phyloP scores from a whole-genome alignment of 2,329 filamentous ascomycete genomes.

The Paecilomyces niveus region DNA sequence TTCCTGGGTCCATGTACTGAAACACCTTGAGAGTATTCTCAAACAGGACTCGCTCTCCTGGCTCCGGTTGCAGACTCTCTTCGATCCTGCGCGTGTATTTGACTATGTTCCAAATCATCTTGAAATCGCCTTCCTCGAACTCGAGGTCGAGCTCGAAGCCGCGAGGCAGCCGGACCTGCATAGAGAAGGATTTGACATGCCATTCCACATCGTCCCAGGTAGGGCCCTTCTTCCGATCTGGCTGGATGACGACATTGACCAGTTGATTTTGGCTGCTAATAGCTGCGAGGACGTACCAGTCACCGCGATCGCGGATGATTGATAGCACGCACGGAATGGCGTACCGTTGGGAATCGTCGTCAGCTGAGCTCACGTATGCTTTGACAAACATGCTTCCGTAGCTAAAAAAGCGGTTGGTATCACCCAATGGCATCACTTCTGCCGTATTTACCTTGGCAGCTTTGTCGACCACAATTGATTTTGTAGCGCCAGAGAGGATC shows the following conservation, averaged over 20 bases:
- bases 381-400: conserved; percentile 73
- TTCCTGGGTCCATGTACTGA: conserved; percentile 70
- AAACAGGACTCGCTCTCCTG: conserved; percentile 64
- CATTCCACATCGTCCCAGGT: conserved; percentile 79
- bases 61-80: conserved; percentile 58
- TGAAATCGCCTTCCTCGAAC: conserved; percentile 69
- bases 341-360: conserved; percentile 60
- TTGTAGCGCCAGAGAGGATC: conserved; percentile 56
- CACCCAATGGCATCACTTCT: conserved; percentile 68
- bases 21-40: conserved; percentile 64
- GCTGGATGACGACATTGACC: conserved; percentile 67
- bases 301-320: conserved; percentile 61
- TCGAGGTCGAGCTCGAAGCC: conserved; percentile 67
- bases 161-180: conserved; percentile 65
- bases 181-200: conserved; percentile 59
- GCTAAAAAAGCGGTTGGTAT: conserved; percentile 65
- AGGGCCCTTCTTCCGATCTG: conserved; percentile 59
- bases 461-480: conserved; percentile 40
- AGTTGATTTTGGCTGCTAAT: conserved; percentile 74
- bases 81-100: conserved; percentile 77
- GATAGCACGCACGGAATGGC: conserved; percentile 69
- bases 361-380: conserved; percentile 65
- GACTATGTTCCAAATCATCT: conserved; percentile 72
- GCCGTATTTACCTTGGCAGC: conserved; percentile 46
- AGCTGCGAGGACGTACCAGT: conserved; percentile 63